Evolutionary conservation across 2,329 filamentous ascomycete genomes (phyloP), one percentile per base, ranked within the genome.

Genomic region (Fusarium protoensiforme): DNA sequence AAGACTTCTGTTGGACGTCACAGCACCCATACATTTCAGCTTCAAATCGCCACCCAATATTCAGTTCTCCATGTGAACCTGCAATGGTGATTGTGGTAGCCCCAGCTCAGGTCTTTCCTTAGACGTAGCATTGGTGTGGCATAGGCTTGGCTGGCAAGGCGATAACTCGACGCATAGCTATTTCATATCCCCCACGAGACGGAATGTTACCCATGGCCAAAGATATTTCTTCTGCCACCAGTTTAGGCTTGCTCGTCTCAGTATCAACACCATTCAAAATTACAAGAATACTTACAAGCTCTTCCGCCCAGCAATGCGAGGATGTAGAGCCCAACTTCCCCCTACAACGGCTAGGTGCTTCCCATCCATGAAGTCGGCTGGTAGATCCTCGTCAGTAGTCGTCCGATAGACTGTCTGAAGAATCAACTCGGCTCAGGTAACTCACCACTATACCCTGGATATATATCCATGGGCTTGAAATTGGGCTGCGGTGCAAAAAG

Each of bases 191-290:
- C 54, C 18, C 6, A 73, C 67, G 4, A 73, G 71, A 1, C 71
- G 71, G 11, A 71, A 71, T 0, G 71, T 71, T 2, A 74, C 63
- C 71, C 71, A 73, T 1, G 71, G 59, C 63, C 71, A 74, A 4
- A 41, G 43, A 20, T 73, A 73, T 20, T 68, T 73, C 18, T 57
- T 73, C 56, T 74, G 70, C 71, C 71, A 71, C 71, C 71, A 73
- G 20, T 73, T 73, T 48, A 73, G 20, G 24, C 71, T 73, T 5
- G 1, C 2, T 5, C 8, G 6, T 3, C 5, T 74, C 31, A 64
- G 46, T 31, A 31, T 14, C 0, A 20, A 7, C 18, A 7, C 2
- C 16, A 1, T 5, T 2, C 0, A 5, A 5, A 5, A 1, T 7
- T 1, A 3, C 3, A 2, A 4, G 13, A 10, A 2, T 4, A 13